These are phyloP conservation scores for Caryopteris hybrid DNA, from an alignment of 305 asterid species.

Conservation along the genomic window DNA sequence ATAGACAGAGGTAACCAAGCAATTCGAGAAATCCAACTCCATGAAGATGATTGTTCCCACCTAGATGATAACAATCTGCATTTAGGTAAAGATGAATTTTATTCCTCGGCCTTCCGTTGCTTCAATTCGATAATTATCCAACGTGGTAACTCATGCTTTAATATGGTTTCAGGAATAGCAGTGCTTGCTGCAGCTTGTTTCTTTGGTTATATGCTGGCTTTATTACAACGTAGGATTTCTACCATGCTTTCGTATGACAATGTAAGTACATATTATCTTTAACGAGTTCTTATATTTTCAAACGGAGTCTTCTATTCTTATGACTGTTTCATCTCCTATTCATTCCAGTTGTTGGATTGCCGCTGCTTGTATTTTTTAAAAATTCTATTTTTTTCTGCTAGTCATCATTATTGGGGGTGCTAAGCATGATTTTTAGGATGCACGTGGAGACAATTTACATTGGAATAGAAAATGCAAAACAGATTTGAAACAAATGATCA, in stretches of 20 bases:
- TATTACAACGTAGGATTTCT: constrained; percentile 61
- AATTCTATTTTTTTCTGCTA: too few relatives aligned
- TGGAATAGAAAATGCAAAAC: not conserved
- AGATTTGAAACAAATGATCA: not conserved
- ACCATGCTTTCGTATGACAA: constrained; percentile 42
- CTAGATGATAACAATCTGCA: constrained; percentile 48
- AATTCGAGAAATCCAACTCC: constrained; percentile 87
- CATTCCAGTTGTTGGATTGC: not conserved
- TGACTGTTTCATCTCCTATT: not conserved
- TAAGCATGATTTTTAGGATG: too few relatives aligned
- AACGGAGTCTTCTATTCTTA: not conserved
- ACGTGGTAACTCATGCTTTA: not conserved
- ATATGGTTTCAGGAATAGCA: constrained; percentile 60
- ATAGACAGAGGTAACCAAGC: constrained; percentile 93
- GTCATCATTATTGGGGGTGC: too few relatives aligned
- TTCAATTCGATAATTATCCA: not conserved
- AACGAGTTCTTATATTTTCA: too few relatives aligned
- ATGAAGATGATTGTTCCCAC: constrained; percentile 66
- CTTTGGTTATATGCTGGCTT: constrained; percentile 86
- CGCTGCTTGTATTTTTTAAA: not conserved
- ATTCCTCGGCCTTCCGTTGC: not conserved
- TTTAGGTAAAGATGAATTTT: constrained; percentile 37
- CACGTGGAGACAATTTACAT: not conserved
- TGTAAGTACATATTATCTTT: constrained; percentile 31
- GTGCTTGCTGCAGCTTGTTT: constrained; percentile 77